Conservation (phyloP, 2,329 filamentous ascomycete genomes). For the Botrytis byssoidea region DNA sequence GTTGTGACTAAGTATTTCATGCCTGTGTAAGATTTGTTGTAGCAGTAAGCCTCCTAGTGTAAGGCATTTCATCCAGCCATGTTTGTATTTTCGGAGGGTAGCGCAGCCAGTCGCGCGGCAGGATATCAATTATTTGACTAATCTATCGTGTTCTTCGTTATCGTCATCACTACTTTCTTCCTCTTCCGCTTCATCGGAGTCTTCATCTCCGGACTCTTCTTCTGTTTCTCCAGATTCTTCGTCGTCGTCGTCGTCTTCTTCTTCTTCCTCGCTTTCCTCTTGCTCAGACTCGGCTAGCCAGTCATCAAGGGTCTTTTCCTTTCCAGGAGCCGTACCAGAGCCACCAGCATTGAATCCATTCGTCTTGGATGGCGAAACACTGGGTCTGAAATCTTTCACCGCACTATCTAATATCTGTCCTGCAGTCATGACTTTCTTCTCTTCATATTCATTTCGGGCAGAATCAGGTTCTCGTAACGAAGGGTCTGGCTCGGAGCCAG, state of each 20-base stretch:
- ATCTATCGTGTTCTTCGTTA: conserved; percentile 35
- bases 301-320: conserved; percentile 81
- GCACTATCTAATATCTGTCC: conserved; percentile 63
- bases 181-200: conserved; percentile 32
- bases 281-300: conserved; percentile 70
- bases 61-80: conserved; percentile 3
- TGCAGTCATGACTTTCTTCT: conserved; percentile 52
- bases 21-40: conserved; percentile 12
- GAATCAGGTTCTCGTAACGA: conserved; percentile 63
- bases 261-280: conserved; percentile 49
- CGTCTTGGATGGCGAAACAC: conserved; percentile 42
- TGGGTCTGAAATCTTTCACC: conserved; percentile 41
- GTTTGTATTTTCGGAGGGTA: conserved; percentile 14
- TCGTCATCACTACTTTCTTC: conserved; percentile 34
- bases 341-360: conserved; percentile 45
- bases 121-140: conserved; percentile 35
- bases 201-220: conserved; percentile 28
- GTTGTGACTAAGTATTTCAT: conserved; percentile 30
- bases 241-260: conserved; percentile 52
- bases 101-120: conserved; percentile 5
- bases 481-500: conserved; percentile 76
- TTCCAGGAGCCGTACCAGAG: conserved; percentile 29
- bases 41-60: conserved; percentile 26
- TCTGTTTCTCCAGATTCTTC: conserved; percentile 35
- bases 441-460: conserved; percentile 42